Percentiles rank a stretch among this genome's conserved stretches.
phyloP scores from a whole-genome alignment of 345 rosid genomes.

The Citrus reticulata region DNA sequence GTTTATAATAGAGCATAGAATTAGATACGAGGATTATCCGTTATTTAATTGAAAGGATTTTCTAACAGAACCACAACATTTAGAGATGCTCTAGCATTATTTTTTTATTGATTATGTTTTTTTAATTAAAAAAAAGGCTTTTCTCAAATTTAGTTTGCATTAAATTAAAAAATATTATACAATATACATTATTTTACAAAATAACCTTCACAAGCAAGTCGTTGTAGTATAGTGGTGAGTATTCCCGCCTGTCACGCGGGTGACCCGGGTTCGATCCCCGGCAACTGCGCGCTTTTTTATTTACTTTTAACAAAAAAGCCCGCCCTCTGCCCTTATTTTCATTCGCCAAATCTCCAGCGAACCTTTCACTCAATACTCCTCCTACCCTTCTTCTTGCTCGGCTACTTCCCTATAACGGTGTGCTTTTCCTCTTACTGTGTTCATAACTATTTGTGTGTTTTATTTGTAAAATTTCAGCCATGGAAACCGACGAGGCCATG shows the following conservation, averaged over 20 bases:
- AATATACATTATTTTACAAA: accelerated
- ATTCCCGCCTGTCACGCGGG: constrained; percentile 68
- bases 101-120: neutral
- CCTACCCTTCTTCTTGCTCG: neutral
- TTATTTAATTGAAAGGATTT: no score
- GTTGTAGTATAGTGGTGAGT: constrained; percentile 72
- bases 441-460: neutral
- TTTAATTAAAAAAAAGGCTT: no score
- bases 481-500: constrained; percentile 69
- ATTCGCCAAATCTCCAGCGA: neutral
- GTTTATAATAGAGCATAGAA: no score
- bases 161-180: no score
- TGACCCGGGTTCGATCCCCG: constrained; percentile 99
- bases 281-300: constrained; percentile 50
- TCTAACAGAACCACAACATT: neutral
- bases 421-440: neutral
- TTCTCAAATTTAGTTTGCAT: no score
- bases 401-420: neutral
- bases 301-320: neutral
- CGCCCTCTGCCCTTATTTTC: constrained; percentile 6
- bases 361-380: neutral
- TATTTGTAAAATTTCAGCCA: constrained; percentile 18
- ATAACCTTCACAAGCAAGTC: neutral
- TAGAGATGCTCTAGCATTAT: neutral
- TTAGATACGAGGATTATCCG: no score